Conservation (phyloP, 192 early-diverging fungal species). For the Pilobolus umbonatus region DNA sequence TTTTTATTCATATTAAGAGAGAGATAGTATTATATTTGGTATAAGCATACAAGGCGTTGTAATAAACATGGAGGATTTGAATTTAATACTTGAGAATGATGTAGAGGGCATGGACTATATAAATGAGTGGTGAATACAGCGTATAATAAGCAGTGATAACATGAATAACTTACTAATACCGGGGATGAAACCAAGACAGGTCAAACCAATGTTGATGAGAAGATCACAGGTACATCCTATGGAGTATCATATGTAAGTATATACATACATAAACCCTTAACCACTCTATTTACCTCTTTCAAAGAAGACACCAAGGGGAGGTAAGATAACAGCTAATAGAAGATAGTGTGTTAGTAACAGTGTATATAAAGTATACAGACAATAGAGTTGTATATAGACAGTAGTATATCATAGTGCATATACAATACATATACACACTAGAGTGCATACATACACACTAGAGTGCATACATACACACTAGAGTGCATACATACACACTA, state of each 20-base stretch:
- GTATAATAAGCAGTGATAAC: background rate
- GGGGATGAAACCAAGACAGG: slow-evolving; percentile 60
- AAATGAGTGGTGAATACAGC: too few species aligned
- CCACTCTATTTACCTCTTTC: slow-evolving; percentile 27
- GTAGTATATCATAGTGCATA: background rate
- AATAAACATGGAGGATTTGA: too few species aligned
- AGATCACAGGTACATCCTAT: slow-evolving; percentile 49
- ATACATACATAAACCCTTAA: background rate
- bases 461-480: too few species aligned
- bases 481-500: too few species aligned
- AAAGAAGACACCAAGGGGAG: slow-evolving; percentile 33
- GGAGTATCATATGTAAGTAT: background rate
- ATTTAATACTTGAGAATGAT: slow-evolving; percentile 31
- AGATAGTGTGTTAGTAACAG: too few species aligned
- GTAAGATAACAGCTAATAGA: slow-evolving; percentile 28
- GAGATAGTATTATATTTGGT: too few species aligned
- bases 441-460: too few species aligned
- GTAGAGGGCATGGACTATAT: slow-evolving; percentile 26
- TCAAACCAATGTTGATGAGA: slow-evolving; percentile 61
- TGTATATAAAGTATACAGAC: background rate
- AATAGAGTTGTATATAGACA: background rate
- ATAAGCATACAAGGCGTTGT: too few species aligned
- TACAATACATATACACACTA: background rate
- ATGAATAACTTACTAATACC: slow-evolving; percentile 43
- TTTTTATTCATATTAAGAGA: too few species aligned